Evolutionary conservation across 108 stramenopile genomes (phyloP).

Genomic region (Craspedostauros australis): DNA sequence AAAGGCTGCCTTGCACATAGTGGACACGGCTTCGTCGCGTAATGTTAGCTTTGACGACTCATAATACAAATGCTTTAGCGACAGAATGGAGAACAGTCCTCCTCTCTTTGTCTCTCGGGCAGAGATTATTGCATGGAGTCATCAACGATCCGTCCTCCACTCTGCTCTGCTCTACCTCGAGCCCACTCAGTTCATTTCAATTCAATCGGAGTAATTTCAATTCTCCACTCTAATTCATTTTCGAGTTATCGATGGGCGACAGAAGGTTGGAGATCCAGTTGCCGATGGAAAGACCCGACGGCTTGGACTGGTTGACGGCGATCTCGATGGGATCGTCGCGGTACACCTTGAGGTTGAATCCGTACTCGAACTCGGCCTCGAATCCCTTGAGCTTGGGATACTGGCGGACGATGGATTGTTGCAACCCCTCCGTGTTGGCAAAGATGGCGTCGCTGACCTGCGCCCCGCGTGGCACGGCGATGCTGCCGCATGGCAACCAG

Average conservation of each 20-base stretch:
- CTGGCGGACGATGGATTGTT: slow-evolving; percentile 53
- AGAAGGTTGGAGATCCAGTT: slow-evolving; percentile 80
- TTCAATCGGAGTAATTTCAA: too few species aligned
- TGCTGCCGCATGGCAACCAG: slow-evolving; percentile 76
- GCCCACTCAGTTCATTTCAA: too few species aligned
- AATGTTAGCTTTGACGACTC: too few species aligned
- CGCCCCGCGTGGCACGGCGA: slow-evolving; percentile 73
- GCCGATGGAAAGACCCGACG: slow-evolving; percentile 55
- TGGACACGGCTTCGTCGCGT: too few species aligned
- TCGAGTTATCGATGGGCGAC: slow-evolving; percentile 64
- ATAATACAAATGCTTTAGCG: too few species aligned
- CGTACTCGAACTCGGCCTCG: slow-evolving; percentile 80
- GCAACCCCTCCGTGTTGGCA: slow-evolving; percentile 62
- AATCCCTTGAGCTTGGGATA: slow-evolving; percentile 65
- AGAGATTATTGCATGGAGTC: too few species aligned
- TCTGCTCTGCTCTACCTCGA: too few species aligned
- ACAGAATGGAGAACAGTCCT: too few species aligned
- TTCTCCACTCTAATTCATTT: too few species aligned
- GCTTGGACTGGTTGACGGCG: slow-evolving; percentile 39
- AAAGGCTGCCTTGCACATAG: too few species aligned
- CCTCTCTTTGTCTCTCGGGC: too few species aligned
- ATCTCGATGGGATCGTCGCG: slow-evolving; percentile 85
- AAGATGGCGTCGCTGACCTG: slow-evolving; percentile 82
- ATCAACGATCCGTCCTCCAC: too few species aligned
- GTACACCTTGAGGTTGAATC: slow-evolving; percentile 82